Evolutionary conservation across 2,329 filamentous ascomycete genomes (phyloP), one percentile per base, ranked within the genome.

Genomic region (Calonectria pseudoreteaudii): DNA sequence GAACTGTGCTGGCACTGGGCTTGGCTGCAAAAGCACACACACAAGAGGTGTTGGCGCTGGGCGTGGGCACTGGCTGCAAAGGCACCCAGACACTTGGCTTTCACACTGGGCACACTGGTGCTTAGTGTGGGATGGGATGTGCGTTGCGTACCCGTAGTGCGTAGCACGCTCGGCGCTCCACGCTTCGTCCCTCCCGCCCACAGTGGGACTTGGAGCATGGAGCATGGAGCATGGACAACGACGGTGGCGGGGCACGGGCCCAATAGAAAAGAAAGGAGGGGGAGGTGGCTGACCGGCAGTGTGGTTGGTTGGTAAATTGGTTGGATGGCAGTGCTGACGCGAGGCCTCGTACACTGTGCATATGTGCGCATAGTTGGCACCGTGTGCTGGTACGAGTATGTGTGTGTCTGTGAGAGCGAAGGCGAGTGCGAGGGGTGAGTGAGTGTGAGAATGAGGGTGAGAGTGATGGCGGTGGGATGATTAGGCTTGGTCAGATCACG

Each of bases 321-420:
- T 58, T 69, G 56, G n/a, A 49, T 28, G 41, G 41, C 66, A n/a
- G 67, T 65, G 56, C 56, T 69, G 44, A 64, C 56, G 56, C 44
- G 67, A 28, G 20, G 20, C 56, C 44, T 11, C 9, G 28, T 64
- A 56, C 58, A 66, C 68, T 34, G 68, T 70, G 36, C 31, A 34
- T 34, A 10, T 10, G 6, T 7, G 31, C 31, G 31, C 31, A 34
- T 34, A 11, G 31, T 34, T 34, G 31, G 31, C 31, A 34, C 31
- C 31, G 31, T 34, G 31, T 34, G 31, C 31, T 34, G 31, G 31
- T 34, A 34, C 31, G 30, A 26, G 66, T 8, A 20, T 7, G 58
- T 41, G 58, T 41, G 34, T 7, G 36, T 20, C 36, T 8, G 30
- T 38, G 53, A 60, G 30, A 60, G 18, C 50, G 44, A 47, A 9